Percentiles rank a stretch among this genome's conserved stretches.
Evolutionary conservation across 495 filamentous ascomycete genomes (phyloP).

Genomic region (Penicillium antarcticum): DNA sequence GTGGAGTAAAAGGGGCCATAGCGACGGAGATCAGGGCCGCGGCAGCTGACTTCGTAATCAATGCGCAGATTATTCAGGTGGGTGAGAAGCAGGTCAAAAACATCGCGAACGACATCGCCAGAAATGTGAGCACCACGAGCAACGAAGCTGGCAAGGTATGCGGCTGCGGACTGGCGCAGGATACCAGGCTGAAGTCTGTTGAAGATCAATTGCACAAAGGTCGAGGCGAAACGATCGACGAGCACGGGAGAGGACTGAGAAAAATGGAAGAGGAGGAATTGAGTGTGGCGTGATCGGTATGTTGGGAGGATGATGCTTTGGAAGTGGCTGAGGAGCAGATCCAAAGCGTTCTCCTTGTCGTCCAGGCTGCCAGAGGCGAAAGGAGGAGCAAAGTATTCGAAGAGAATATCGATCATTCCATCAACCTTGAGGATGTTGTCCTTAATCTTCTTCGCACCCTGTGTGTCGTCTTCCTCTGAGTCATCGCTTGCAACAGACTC

Average conservation of each 20-base stretch:
- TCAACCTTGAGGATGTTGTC: conserved; percentile 89
- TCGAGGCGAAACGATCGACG: conserved; percentile 76
- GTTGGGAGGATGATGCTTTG: conserved; percentile 81
- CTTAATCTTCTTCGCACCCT: conserved; percentile 59
- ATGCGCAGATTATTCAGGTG: conserved; percentile 67
- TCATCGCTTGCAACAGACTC: conserved; percentile 48
- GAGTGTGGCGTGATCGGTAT: conserved; percentile 79
- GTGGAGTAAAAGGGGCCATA: conserved; percentile 85
- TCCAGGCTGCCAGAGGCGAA: conserved; percentile 53
- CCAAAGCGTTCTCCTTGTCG: conserved; percentile 53
- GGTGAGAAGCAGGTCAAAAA: conserved; percentile 70
- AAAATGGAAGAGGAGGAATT: conserved; percentile 93
- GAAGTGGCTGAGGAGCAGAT: conserved; percentile 79
- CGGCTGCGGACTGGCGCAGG: conserved; percentile 75
- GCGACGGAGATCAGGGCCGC: conserved; percentile 76
- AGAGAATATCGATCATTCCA: conserved; percentile 83
- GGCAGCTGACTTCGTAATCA: conserved; percentile 63
- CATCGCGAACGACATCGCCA: conserved; percentile 67
- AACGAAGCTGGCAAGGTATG: conserved; percentile 93
- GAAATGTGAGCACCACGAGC: conserved; percentile 79
- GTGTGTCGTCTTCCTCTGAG: conserved; percentile 43
- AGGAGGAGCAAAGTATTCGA: conserved; percentile 71
- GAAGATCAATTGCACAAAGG: conserved; percentile 67
- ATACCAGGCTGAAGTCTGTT: conserved; percentile 60
- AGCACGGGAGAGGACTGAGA: conserved; percentile 71